phyloP scores from a whole-genome alignment of 257 asterid genomes.

The Phtheirospermum japonicum region DNA sequence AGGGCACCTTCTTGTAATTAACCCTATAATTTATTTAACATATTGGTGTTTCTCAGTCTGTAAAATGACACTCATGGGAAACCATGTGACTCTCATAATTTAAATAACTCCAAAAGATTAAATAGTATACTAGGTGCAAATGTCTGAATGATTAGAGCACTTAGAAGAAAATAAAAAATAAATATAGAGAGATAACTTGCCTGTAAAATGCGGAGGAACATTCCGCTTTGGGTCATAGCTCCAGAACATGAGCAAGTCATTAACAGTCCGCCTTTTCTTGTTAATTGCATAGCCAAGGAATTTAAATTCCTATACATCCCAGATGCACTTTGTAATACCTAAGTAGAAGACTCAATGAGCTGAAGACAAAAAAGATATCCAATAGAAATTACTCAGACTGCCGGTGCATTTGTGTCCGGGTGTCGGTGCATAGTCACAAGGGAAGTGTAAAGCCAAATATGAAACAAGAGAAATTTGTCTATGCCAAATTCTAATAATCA shows the following conservation, averaged over 20 bases:
- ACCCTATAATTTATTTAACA: neutral
- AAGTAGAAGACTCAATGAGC: slow-evolving; percentile 17
- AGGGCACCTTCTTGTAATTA: neutral
- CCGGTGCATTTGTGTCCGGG: neutral
- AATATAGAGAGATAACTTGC: slow-evolving; percentile 37
- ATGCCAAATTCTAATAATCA: neutral
- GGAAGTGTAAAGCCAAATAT: neutral
- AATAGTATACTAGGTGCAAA: neutral
- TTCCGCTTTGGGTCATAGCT: slow-evolving; percentile 96
- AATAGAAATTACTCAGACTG: neutral
- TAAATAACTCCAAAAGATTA: too few relatives aligned
- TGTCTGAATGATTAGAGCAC: neutral
- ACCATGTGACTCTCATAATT: neutral
- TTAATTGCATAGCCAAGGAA: slow-evolving; percentile 84
- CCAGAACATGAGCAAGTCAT: slow-evolving; percentile 99
- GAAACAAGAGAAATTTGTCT: too few relatives aligned
- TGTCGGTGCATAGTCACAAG: neutral
- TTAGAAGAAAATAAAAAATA: neutral
- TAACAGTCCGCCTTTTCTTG: slow-evolving; percentile 75
- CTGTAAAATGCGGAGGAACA: slow-evolving; percentile 72
- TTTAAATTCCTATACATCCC: slow-evolving; percentile 96
- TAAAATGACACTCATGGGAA: neutral
- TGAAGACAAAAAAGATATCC: neutral
- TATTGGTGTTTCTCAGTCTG: neutral
- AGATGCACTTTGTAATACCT: slow-evolving; percentile 86